A percentile compares a stretch with the other conserved stretches of the same genome.
These are phyloP conservation scores for Aspergillus udagawae DNA, from an alignment of 2,329 filamentous ascomycete species.

Conservation along the genomic window DNA sequence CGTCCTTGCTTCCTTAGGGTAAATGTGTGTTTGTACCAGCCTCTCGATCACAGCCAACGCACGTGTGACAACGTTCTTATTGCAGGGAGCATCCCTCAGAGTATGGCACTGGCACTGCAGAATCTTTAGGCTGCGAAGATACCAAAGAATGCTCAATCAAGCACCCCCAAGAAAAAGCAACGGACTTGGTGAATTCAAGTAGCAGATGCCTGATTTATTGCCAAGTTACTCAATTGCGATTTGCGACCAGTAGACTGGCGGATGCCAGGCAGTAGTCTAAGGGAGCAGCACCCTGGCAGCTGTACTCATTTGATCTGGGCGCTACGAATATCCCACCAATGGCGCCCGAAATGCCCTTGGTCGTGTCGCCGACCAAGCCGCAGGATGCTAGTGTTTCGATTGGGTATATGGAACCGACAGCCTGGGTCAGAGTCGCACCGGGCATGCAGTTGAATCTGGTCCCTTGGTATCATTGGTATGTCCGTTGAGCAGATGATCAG, in stretches of 20 bases:
- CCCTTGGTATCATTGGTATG: not conserved
- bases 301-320: not conserved
- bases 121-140: not conserved
- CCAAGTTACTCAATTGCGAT: not conserved
- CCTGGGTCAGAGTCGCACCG: constrained; percentile 13
- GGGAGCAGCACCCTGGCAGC: not conserved
- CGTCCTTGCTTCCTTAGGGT: no score
- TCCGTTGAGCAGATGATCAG: not conserved
- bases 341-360: not conserved
- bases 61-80: not conserved
- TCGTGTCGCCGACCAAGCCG: not conserved
- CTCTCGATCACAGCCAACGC: not conserved
- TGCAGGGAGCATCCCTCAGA: not conserved
- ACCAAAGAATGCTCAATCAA: not conserved
- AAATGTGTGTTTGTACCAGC: no score
- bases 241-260: not conserved
- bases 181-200: not conserved
- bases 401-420: constrained; percentile 10
- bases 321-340: not conserved
- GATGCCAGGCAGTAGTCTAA: not conserved
- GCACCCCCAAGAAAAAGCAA: not conserved
- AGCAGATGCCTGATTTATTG: not conserved
- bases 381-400: constrained; percentile 2
- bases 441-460: constrained; percentile 4
- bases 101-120: not conserved